phyloP scores from a whole-genome alignment of 106 monocot species.

The Dioscorea alata region DNA sequence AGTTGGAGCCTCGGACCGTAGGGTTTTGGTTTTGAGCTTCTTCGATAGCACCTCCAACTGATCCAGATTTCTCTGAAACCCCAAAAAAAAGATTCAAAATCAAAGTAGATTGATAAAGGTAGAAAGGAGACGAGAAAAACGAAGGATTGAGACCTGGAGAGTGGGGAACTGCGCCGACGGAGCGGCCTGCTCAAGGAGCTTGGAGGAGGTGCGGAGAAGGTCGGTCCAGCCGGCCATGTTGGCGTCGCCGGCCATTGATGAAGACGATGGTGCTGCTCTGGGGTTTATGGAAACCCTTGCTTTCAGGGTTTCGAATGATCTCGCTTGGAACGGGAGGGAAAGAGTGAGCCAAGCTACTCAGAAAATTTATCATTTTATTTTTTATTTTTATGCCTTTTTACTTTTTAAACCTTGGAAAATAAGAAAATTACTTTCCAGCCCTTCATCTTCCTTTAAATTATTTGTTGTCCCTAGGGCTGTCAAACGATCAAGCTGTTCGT shows the following conservation, averaged over 20 bases:
- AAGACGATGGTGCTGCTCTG: neutral
- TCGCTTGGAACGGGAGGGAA: neutral
- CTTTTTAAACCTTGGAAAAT: neutral
- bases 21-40: conserved; percentile 86
- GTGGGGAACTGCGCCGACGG: conserved; percentile 87
- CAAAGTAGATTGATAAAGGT: neutral
- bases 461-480: too few relatives aligned
- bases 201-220: conserved; percentile 85
- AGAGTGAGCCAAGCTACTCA: neutral
- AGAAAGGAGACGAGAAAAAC: neutral
- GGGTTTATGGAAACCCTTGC: neutral
- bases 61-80: conserved; percentile 76
- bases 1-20: conserved; percentile 60
- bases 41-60: conserved; percentile 87
- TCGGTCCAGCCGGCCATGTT: conserved; percentile 81
- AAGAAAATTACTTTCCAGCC: neutral
- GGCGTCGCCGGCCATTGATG: conserved; percentile 49
- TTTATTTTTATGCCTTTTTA: too few relatives aligned
- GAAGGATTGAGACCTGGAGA: conserved; percentile 54
- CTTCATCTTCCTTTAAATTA: neutral
- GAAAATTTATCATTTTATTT: too few relatives aligned
- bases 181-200: conserved; percentile 88
- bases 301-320: neutral
- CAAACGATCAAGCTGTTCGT: too few relatives aligned
- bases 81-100: neutral